Evolutionary conservation across 148 eudicot genomes (phyloP), one percentile per base, ranked within the genome.

Genomic region (Tetragonia tetragonoides): DNA sequence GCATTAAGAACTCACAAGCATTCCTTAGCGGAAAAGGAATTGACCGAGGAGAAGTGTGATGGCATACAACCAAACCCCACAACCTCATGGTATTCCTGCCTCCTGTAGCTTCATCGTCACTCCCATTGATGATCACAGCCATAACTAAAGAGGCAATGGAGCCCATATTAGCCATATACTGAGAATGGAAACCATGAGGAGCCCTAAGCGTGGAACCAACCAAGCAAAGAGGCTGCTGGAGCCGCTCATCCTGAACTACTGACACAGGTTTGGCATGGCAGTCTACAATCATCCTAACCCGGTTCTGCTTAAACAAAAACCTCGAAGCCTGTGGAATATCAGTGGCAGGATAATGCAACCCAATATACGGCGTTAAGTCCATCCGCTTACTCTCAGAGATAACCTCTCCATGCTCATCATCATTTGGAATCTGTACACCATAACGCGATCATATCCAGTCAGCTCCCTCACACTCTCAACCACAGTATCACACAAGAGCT

Each of bases 321-420:
- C 99, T 88, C 0, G 99, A 91, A 5, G 97, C 99, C 74, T 95
- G 99, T 28, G 99, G 99, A 64, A 95, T 93, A 75, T 95, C 99
- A 10, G 99, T 95, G 12, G 99, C 91, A 54, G 99, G 99, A 80
- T 95, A 95, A 87, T 93, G 99, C 78, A 95, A 82, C 18, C 99
- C 99, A 16, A 93, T 74, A 75, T 91, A 95, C 0, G 99, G 97
- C 79, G 93, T 97, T 62, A 95, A 89, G 79, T 91, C 97, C 0
- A 87, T 46, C 66, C 88, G 76, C 81, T 85, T 93, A 69, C 90
- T 84, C 88, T 95, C 99, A 11, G 99, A 84, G 77, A 91, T 83
- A 78, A 95, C 97, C 85, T 95, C 99, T 18, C 99, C 99, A 79
- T 95, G 97, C 81, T 95, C 99, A 83, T 95, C 99, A 53, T 95